phyloP scores from a whole-genome alignment of 2,329 filamentous ascomycete species.

The Penicillium sp. region DNA sequence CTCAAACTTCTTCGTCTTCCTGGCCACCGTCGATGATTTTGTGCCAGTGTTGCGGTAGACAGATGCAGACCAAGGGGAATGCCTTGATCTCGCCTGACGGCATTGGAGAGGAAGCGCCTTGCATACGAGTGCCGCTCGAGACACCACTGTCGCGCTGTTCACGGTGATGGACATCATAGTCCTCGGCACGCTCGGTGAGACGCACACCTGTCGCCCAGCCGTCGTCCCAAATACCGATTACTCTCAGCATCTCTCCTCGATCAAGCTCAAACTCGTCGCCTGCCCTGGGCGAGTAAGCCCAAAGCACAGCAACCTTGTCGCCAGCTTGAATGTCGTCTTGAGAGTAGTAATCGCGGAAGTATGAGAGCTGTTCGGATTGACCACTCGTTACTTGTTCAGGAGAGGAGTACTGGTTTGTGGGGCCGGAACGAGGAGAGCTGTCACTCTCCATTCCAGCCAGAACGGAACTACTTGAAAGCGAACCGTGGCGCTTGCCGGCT shows the following conservation, averaged over 20 bases:
- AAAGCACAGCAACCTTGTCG: constrained; percentile 86
- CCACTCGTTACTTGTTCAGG: constrained; percentile 81
- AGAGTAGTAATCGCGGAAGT: constrained; percentile 99
- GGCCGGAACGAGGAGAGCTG: constrained; percentile 70
- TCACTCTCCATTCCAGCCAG: constrained; percentile 65
- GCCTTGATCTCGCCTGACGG: constrained; percentile 87
- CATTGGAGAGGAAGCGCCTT: constrained; percentile 59
- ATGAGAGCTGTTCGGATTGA: constrained; percentile 91
- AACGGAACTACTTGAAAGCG: constrained; percentile 80
- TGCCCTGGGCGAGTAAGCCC: constrained; percentile 95
- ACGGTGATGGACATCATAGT: constrained; percentile 77
- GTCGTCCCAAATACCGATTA: constrained; percentile 98
- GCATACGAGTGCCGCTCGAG: constrained; percentile 71
- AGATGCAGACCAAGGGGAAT: constrained; percentile 95
- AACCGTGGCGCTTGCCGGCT: constrained; percentile 73
- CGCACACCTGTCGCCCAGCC: constrained; percentile 96
- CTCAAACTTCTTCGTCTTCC: constrained; percentile 30
- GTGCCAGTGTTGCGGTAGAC: constrained; percentile 91
- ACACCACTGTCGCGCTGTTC: constrained; percentile 90
- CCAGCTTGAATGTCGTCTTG: constrained; percentile 92
- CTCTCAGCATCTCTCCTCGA: constrained; percentile 95
- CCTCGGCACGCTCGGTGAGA: constrained; percentile 78
- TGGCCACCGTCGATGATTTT: constrained; percentile 90
- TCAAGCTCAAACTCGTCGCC: constrained; percentile 91
- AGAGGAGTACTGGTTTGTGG: constrained; percentile 75